phyloP scores from a whole-genome alignment of 257 asterid genomes.

The Thymus quinquecostatus region DNA sequence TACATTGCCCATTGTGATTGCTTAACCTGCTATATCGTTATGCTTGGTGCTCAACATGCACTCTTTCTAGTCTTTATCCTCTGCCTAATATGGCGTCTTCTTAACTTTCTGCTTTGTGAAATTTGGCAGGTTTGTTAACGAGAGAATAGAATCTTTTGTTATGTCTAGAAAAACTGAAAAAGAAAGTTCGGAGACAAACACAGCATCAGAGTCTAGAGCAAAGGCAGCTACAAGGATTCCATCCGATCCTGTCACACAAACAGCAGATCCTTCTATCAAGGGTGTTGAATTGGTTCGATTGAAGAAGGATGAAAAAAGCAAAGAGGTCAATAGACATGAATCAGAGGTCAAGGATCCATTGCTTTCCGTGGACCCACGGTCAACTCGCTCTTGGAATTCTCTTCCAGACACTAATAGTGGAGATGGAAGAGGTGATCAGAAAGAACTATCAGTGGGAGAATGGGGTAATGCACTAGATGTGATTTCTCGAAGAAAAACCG shows the following conservation, averaged over 20 bases:
- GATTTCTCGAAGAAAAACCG: slow-evolving; percentile 74
- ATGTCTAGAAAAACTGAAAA: slow-evolving; percentile 65
- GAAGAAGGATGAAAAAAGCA: slow-evolving; percentile 62
- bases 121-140: slow-evolving; percentile 79
- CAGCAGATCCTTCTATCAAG: slow-evolving; percentile 71
- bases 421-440: slow-evolving; percentile 60
- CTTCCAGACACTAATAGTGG: slow-evolving; percentile 52
- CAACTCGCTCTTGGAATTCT: slow-evolving; percentile 83
- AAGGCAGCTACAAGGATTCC: slow-evolving; percentile 45
- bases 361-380: slow-evolving; percentile 71
- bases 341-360: slow-evolving; percentile 77
- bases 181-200: slow-evolving; percentile 49
- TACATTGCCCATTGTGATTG: slow-evolving; percentile 26
- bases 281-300: slow-evolving; percentile 93
- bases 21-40: slow-evolving; percentile 28
- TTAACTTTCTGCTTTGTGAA: no score
- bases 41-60: slow-evolving; percentile 35
- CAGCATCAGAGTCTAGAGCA: slow-evolving; percentile 46
- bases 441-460: slow-evolving; percentile 72
- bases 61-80: slow-evolving; percentile 12
- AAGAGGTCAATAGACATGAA: slow-evolving; percentile 40
- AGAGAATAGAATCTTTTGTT: slow-evolving; percentile 82
- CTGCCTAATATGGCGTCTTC: slow-evolving; percentile 34
- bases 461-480: slow-evolving; percentile 83
- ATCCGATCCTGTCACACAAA: slow-evolving; percentile 58